A percentile compares a stretch with the other conserved stretches of the same genome.
Conservation (phyloP, 208 protist species). For the Crithidia acanthocephali region DNA sequence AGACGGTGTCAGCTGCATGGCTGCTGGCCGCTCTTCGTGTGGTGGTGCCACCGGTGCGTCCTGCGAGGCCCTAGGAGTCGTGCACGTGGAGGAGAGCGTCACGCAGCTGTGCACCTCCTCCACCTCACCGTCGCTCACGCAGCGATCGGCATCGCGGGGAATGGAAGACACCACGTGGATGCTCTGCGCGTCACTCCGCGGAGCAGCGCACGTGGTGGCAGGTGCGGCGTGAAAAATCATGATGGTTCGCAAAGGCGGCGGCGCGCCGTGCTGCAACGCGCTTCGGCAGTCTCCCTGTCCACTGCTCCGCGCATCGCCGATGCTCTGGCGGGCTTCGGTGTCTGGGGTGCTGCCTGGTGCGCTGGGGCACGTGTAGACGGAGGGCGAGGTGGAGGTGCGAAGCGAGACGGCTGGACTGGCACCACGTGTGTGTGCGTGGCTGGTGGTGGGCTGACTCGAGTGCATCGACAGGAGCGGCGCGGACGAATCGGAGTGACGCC, state of each 20-base stretch:
- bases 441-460: not conserved
- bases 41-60: not conserved
- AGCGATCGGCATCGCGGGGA: not conserved
- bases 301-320: not conserved
- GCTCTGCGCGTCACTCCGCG: too few relatives aligned
- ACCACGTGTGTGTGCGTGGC: not conserved
- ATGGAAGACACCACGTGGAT: too few relatives aligned
- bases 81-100: conserved; percentile 26
- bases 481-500: not conserved
- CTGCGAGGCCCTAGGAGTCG: not conserved
- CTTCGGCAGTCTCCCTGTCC: too few relatives aligned
- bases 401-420: not conserved
- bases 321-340: not conserved
- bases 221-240: too few relatives aligned
- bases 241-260: too few relatives aligned
- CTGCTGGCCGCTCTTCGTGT: too few relatives aligned
- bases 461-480: conserved; percentile 21
- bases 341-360: not conserved
- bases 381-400: not conserved
- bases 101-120: conserved; percentile 30
- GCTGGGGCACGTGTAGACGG: conserved; percentile 7
- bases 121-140: conserved; percentile 4
- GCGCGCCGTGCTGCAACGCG: too few relatives aligned
- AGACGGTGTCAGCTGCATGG: too few relatives aligned
- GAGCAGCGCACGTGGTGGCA: too few relatives aligned